These are phyloP conservation scores for Kwoniella shivajii DNA, from an alignment of 1,284 basidiomycete genomes.

Conservation along the genomic window DNA sequence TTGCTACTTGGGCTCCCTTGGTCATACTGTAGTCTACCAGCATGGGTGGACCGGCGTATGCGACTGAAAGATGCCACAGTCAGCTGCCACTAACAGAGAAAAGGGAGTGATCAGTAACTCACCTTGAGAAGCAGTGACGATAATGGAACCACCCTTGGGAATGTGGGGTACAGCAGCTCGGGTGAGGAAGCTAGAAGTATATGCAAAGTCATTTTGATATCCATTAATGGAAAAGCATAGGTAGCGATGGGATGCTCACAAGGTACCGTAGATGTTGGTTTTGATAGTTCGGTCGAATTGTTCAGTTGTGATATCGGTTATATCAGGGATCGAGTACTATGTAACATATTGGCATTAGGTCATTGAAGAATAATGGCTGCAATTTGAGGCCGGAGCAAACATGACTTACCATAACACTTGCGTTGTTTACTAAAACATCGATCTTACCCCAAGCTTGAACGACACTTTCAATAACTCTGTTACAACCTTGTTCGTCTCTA, in stretches of 20 bases:
- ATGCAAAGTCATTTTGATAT: neutral
- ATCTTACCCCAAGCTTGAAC: conserved; percentile 48
- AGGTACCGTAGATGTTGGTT: conserved; percentile 37
- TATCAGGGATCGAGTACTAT: conserved; percentile 37
- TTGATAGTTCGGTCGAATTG: conserved; percentile 49
- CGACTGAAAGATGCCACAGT: conserved; percentile 21
- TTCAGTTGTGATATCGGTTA: conserved; percentile 48
- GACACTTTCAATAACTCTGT: conserved; percentile 43
- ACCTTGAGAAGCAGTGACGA: conserved; percentile 50
- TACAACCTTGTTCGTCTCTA: conserved; percentile 45
- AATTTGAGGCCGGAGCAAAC: neutral
- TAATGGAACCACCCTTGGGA: conserved; percentile 50
- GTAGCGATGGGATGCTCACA: conserved; percentile 14
- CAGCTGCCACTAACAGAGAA: neutral
- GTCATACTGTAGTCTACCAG: conserved; percentile 63
- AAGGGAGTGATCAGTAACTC: conserved; percentile 7
- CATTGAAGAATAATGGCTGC: conserved; percentile 15
- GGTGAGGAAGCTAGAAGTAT: conserved; percentile 34
- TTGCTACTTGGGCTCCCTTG: conserved; percentile 63
- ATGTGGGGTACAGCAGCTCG: conserved; percentile 52
- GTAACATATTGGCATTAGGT: too few relatives aligned
- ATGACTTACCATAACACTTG: conserved; percentile 48
- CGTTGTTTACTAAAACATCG: conserved; percentile 53
- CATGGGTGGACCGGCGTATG: conserved; percentile 47
- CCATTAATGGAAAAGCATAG: neutral